A percentile compares a stretch with the other conserved stretches of the same genome.
Conservation (phyloP, 176 grass and related monocot genomes). For the Leersia perrieri region DNA sequence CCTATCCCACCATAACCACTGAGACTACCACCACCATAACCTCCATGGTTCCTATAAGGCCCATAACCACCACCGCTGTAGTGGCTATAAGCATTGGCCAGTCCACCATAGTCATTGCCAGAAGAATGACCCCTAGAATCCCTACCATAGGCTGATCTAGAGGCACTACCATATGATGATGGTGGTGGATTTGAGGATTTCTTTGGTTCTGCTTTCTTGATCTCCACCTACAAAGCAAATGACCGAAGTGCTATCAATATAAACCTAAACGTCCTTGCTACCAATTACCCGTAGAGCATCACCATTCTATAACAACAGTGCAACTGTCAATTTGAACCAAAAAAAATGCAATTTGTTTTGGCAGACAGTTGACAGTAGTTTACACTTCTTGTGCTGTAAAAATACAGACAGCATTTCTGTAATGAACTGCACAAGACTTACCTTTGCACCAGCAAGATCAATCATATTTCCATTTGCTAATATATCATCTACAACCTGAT, state of each 20-base stretch:
- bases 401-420: conserved; percentile 16
- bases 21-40: conserved; percentile 48
- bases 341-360: conserved; percentile 15
- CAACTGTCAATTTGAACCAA: conserved; percentile 18
- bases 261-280: conserved; percentile 42
- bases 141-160: conserved; percentile 75
- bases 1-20: conserved; percentile 53
- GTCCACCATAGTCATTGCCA: conserved; percentile 53
- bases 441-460: conserved; percentile 77
- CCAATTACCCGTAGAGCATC: conserved; percentile 22
- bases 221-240: conserved; percentile 97
- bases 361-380: conserved; percentile 20
- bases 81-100: conserved; percentile 38
- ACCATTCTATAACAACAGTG: conserved; percentile 20
- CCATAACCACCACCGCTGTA: conserved; percentile 55
- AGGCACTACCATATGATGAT: conserved; percentile 58
- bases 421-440: conserved; percentile 49
- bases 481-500: conserved; percentile 82
- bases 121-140: conserved; percentile 65
- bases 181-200: conserved; percentile 65
- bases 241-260: conserved; percentile 52
- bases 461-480: conserved; percentile 96
- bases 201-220: conserved; percentile 99
- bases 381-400: conserved; percentile 3
- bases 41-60: conserved; percentile 44